Evolutionary conservation across 331 rosid species (phyloP).

Genomic region (Prunus yedoensis): DNA sequence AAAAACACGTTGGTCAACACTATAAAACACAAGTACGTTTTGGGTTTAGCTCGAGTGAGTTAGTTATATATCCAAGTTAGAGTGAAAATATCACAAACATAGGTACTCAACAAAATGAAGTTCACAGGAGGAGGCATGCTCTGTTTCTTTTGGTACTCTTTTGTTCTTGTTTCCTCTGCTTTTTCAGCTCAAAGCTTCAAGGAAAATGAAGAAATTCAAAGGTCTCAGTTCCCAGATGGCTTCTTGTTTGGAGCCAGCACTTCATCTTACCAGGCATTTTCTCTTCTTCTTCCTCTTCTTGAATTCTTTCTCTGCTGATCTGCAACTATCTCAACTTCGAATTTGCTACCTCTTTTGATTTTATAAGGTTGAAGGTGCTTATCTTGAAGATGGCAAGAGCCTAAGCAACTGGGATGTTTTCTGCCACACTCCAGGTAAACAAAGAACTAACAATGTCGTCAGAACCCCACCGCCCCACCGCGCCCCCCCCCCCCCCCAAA

Average conservation of each 20-base stretch:
- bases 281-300: not conserved
- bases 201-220: constrained; percentile 23
- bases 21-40: no score
- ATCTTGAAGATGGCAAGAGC: constrained; percentile 57
- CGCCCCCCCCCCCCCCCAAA: no score
- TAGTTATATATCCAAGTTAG: no score
- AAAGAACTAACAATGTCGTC: no score
- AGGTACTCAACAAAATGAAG: not conserved
- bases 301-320: not conserved
- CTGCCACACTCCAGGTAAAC: constrained; percentile 47
- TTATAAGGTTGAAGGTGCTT: constrained; percentile 55
- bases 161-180: constrained; percentile 19
- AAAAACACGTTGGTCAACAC: no score
- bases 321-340: not conserved
- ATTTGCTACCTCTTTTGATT: not conserved
- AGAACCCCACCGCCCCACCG: no score
- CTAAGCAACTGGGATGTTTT: constrained; percentile 59
- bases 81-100: no score
- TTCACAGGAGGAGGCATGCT: not conserved
- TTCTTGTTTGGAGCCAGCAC: constrained; percentile 66
- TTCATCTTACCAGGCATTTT: constrained; percentile 58
- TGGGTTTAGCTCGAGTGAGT: no score
- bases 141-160: not conserved
- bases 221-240: constrained; percentile 45
- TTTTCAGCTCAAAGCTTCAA: constrained; percentile 23